phyloP scores from a whole-genome alignment of 345 rosid genomes.

The Cardiospermum halicacabum region DNA sequence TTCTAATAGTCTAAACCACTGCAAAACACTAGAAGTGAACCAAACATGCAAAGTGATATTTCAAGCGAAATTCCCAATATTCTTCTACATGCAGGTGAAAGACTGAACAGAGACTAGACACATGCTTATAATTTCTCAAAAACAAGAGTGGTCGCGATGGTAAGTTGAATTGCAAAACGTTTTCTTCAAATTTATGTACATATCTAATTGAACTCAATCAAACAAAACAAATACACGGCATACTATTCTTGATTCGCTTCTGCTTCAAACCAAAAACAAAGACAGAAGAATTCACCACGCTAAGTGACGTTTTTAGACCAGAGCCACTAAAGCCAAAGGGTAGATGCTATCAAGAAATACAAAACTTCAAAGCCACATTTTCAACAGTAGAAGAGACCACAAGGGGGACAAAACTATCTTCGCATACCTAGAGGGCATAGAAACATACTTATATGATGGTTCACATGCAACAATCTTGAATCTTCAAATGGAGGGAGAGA shows the following conservation, averaged over 20 bases:
- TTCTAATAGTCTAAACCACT: background rate
- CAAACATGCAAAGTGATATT: background rate
- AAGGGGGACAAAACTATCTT: background rate
- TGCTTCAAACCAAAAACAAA: background rate
- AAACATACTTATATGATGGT: background rate
- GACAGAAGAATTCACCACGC: background rate
- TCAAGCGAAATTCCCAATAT: background rate
- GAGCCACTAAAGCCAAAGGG: background rate
- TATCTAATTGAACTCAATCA: background rate
- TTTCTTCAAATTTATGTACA: background rate
- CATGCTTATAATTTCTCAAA: background rate
- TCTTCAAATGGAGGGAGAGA: background rate
- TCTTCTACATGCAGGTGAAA: background rate
- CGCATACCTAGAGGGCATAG: background rate
- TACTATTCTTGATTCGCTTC: slow-evolving; percentile 1
- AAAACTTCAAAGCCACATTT: background rate
- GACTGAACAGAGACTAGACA: background rate
- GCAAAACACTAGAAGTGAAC: background rate
- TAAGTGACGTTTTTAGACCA: background rate
- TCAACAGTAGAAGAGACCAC: background rate
- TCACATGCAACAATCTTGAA: background rate
- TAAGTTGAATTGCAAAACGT: background rate
- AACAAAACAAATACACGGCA: too few relatives aligned
- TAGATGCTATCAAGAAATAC: background rate
- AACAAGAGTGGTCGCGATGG: background rate